phyloP scores from a whole-genome alignment of 169 alveolate species.

The Plasmodium yoelii region DNA sequence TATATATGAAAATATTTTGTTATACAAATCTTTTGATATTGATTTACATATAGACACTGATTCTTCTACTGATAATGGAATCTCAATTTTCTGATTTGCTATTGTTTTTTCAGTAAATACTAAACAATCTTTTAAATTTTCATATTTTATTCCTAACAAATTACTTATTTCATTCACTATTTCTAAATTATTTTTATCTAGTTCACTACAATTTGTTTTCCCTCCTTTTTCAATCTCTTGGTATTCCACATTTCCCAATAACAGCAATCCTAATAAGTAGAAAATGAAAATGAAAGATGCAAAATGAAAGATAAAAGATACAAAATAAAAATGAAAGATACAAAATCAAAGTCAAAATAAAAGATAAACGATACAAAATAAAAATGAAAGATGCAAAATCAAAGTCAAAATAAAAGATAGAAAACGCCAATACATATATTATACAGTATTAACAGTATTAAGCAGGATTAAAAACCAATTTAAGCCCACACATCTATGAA shows the following conservation, averaged over 20 bases:
- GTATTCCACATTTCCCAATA: constrained; percentile 86
- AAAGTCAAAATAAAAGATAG: too few species aligned
- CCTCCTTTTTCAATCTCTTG: constrained; percentile 80
- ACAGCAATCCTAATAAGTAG: constrained; percentile 80
- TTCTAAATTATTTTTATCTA: constrained; percentile 67
- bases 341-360: too few species aligned
- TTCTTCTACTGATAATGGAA: constrained; percentile 79
- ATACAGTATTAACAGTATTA: too few species aligned
- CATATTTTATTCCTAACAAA: constrained; percentile 79
- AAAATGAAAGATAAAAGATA: too few species aligned
- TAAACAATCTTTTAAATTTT: constrained; percentile 62
- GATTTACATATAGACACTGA: constrained; percentile 83
- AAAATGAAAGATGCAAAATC: too few species aligned
- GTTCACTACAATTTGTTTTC: constrained; percentile 78
- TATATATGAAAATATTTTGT: constrained; percentile 83
- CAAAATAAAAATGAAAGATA: too few species aligned
- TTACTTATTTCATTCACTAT: constrained; percentile 68
- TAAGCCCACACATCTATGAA: not conserved
- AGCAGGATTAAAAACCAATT: not conserved
- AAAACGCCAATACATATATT: not conserved
- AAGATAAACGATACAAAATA: too few species aligned
- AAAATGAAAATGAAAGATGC: not conserved
- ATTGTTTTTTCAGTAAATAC: constrained; percentile 80
- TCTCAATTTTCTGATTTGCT: constrained; percentile 81
- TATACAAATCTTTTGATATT: constrained; percentile 87